Evolutionary conservation across 768 basidiomycete species (phyloP), one percentile per base, ranked within the genome.

Genomic region (Boletellus ananiceps): DNA sequence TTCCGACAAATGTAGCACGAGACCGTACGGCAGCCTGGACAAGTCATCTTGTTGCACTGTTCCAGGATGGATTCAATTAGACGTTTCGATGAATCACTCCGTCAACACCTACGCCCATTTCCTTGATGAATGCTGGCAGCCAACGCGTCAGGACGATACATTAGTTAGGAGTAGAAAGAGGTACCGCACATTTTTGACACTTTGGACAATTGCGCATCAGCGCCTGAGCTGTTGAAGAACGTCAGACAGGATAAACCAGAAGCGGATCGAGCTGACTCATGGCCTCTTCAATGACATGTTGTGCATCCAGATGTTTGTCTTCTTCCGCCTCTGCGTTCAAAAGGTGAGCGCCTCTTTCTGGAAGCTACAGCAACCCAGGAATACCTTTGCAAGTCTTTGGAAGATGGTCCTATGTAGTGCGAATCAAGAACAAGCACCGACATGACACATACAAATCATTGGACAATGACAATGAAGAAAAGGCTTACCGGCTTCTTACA

Each of bases 41-140:
- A 91, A 0, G 73, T 77, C 84, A 96, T 94, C 66, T 95, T 95
- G 78, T 95, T 95, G 71, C 93, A 95, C 84, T 90, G 56, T 35
- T 43, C 9, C 4, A 43, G 38, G 19, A n/a, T 11, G 8, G 15
- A 21, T 4, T n/a, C 8, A 8, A 38, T 27, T 16, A 40, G 19
- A 23, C 38, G 40, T 33, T 34, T 14, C 8, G 16, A 33, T 19
- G 12, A n/a, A 37, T 44, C n/a, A 21, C 21, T n/a, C 19, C 31
- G 27, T 37, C 40, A 16, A 46, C 1, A 72, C 81, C 41, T 74
- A 89, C 88, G 8, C 89, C 90, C 38, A 64, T 60, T 53, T 88
- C 86, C 65, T 92, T 92, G 61, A 92, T 76, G 59, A 91, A 91
- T 0, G 81, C 87, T 89, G 58, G n/a, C 37, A 40, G 18, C 16